phyloP scores from a whole-genome alignment of 2,329 filamentous ascomycete species.

The Helotiales sp. region DNA sequence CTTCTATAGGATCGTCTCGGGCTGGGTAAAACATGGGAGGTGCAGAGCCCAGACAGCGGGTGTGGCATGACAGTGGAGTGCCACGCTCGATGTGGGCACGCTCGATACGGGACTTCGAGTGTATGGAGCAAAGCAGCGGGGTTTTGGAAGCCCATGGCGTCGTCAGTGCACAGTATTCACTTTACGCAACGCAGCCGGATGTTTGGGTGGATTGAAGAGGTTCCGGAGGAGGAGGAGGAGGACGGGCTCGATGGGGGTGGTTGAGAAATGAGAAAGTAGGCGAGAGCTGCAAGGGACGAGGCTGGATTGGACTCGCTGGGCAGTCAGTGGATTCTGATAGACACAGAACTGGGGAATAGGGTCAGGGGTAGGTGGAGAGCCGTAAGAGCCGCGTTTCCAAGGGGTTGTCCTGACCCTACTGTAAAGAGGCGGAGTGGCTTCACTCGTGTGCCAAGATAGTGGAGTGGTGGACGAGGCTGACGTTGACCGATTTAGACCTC shows the following conservation, averaged over 20 bases:
- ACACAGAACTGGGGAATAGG: background rate
- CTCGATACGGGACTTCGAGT: conserved; percentile 14
- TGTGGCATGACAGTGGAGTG: conserved; percentile 39
- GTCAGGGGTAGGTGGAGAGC: background rate
- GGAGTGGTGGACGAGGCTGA: conserved; percentile 26
- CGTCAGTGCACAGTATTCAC: conserved; percentile 26
- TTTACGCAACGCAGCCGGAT: background rate
- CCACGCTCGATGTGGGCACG: conserved; percentile 29
- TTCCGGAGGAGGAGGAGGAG: background rate
- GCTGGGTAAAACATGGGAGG: conserved; percentile 37
- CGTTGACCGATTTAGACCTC: conserved; percentile 12
- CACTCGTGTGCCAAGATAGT: conserved; percentile 15
- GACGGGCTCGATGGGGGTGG: background rate
- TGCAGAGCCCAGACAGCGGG: conserved; percentile 36
- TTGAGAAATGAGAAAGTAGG: background rate
- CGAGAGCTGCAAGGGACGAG: conserved; percentile 4
- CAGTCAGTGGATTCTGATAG: background rate
- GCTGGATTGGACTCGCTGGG: background rate
- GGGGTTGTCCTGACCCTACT: background rate
- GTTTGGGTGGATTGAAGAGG: background rate
- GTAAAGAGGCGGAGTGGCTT: background rate
- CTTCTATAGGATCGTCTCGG: conserved; percentile 34
- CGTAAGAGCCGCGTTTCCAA: background rate
- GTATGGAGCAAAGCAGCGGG: conserved; percentile 29
- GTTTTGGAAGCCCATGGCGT: conserved; percentile 30